Conservation (phyloP, 1,284 basidiomycete genomes). For the Xerocomus cyaneibrunnescens region DNA sequence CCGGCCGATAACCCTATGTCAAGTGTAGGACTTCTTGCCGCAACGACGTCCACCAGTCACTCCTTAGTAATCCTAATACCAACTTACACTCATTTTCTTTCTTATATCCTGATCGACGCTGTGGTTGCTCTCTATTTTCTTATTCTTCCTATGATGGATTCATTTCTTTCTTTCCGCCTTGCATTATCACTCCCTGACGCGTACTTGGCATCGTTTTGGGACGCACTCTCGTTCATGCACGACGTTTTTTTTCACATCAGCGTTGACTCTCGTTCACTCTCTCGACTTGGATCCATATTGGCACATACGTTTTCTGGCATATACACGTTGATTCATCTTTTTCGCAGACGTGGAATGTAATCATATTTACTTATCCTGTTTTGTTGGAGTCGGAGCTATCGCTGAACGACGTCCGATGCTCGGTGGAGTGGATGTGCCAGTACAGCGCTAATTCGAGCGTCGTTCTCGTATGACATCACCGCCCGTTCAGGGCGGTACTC, state of each 20-base stretch:
- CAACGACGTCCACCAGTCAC: neutral
- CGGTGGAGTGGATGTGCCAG: too few species aligned
- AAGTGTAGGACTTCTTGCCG: neutral
- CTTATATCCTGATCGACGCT: conserved; percentile 2
- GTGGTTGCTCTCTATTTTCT: conserved; percentile 2
- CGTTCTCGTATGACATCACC: too few species aligned
- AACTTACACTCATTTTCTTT: neutral
- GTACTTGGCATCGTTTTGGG: conserved; percentile 15
- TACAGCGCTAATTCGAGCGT: too few species aligned
- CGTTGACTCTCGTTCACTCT: neutral
- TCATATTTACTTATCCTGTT: too few species aligned
- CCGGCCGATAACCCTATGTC: neutral
- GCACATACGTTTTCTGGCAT: neutral
- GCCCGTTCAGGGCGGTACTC: too few species aligned
- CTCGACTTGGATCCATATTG: neutral
- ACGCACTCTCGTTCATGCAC: conserved; percentile 1
- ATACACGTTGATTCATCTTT: neutral
- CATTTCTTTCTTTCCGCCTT: neutral
- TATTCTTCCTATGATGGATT: conserved; percentile 1
- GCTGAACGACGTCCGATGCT: too few species aligned
- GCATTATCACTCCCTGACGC: neutral
- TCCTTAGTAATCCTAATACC: conserved; percentile 8
- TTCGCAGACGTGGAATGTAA: conserved; percentile 11
- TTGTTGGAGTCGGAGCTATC: too few species aligned
- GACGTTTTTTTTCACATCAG: neutral